These are phyloP conservation scores for Radiomyces spectabilis DNA, from an alignment of 192 early-diverging fungal species.

Conservation along the genomic window DNA sequence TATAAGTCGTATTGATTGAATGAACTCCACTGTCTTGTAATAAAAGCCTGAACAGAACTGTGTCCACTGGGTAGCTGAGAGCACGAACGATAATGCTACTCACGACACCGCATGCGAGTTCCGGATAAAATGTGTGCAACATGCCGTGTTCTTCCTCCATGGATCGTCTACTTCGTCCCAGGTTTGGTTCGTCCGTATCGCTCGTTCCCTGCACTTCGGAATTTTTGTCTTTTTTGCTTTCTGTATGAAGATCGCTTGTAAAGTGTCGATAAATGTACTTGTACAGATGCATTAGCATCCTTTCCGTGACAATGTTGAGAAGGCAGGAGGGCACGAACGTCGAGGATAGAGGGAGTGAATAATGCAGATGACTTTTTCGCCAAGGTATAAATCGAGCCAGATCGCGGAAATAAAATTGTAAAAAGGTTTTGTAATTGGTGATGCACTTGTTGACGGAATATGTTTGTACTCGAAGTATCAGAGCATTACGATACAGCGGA, in stretches of 20 bases:
- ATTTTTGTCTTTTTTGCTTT: not conserved
- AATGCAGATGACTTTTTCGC: not conserved
- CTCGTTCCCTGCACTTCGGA: not conserved
- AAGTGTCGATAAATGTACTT: slow-evolving; percentile 3
- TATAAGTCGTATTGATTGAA: slow-evolving; percentile 25
- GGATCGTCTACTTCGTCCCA: too few species aligned
- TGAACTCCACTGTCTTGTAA: slow-evolving; percentile 34
- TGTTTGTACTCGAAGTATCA: slow-evolving; percentile 22
- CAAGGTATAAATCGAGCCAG: slow-evolving; percentile 3
- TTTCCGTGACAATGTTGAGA: slow-evolving; percentile 13
- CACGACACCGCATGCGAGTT: slow-evolving; percentile 39
- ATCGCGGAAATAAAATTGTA: slow-evolving; percentile 7
- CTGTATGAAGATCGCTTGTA: not conserved
- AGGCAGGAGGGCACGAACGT: slow-evolving; percentile 25
- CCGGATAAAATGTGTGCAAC: slow-evolving; percentile 40
- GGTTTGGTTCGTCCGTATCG: too few species aligned
- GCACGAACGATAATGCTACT: slow-evolving; percentile 37
- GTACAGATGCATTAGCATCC: slow-evolving; percentile 14
- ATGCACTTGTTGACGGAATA: not conserved
- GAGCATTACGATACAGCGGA: slow-evolving; percentile 21
- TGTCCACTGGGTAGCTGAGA: slow-evolving; percentile 39
- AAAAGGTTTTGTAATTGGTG: slow-evolving; percentile 3
- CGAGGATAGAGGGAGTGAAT: slow-evolving; percentile 1
- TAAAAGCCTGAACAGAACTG: slow-evolving; percentile 35
- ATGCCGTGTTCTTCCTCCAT: slow-evolving; percentile 11